These are phyloP conservation scores for Holtermannia corniformis DNA, from an alignment of 768 basidiomycete genomes.

Conservation along the genomic window DNA sequence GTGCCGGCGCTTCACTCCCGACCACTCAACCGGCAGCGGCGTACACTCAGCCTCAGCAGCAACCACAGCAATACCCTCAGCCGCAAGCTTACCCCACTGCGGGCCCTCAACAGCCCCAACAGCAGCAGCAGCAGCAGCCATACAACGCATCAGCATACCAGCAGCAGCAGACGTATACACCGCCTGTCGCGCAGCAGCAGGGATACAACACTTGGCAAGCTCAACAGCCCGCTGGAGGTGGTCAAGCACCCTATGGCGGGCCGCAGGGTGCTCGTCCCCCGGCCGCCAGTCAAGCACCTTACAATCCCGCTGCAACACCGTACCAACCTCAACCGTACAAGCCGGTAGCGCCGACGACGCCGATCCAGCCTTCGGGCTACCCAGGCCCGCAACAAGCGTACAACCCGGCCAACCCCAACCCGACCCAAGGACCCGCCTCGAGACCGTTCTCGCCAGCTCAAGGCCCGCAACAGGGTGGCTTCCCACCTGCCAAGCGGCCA, in stretches of 20 bases:
- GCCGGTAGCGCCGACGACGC: not conserved
- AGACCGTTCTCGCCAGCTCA: slow-evolving; percentile 60
- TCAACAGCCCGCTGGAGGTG: slow-evolving; percentile 7
- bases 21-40: slow-evolving; percentile 56
- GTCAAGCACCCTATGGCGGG: slow-evolving; percentile 3
- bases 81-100: slow-evolving; percentile 13
- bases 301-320: not conserved
- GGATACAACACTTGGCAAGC: slow-evolving; percentile 8
- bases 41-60: slow-evolving; percentile 28
- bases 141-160: not conserved
- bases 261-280: slow-evolving; percentile 16
- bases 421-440: slow-evolving; percentile 42
- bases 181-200: slow-evolving; percentile 8
- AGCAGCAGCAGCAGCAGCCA: slow-evolving; percentile 16
- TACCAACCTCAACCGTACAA: slow-evolving; percentile 5
- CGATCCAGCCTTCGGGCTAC: slow-evolving; percentile 41
- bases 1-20: slow-evolving; percentile 48
- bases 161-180: slow-evolving; percentile 10
- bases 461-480: slow-evolving; percentile 41
- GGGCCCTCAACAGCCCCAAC: slow-evolving; percentile 30
- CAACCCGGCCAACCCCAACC: slow-evolving; percentile 44
- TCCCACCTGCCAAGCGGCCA: slow-evolving; percentile 80
- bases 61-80: slow-evolving; percentile 55
- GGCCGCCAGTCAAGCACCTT: not conserved
- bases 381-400: slow-evolving; percentile 40